Conservation (phyloP, 108 stramenopile species). For the Craspedostauros australis region DNA sequence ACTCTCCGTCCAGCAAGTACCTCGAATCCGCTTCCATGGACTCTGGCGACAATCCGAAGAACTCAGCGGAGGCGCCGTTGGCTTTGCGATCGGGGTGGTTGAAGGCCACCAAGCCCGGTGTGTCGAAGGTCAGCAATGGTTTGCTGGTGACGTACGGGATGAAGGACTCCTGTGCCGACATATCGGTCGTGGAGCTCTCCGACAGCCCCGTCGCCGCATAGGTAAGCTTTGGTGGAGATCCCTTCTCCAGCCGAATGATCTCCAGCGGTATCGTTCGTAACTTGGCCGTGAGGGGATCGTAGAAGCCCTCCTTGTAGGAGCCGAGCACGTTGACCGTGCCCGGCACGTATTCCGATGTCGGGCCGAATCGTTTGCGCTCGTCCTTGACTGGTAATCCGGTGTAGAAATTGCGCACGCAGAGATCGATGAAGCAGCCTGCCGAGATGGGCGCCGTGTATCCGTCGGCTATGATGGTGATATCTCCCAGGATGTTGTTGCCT, state of each 20-base stretch:
- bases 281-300: slow-evolving; percentile 78
- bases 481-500: slow-evolving; percentile 42
- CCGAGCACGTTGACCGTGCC: slow-evolving; percentile 56
- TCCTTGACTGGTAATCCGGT: slow-evolving; percentile 69
- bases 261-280: slow-evolving; percentile 76
- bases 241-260: slow-evolving; percentile 59
- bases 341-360: slow-evolving; percentile 18
- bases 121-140: slow-evolving; percentile 70
- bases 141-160: slow-evolving; percentile 28
- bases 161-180: slow-evolving; percentile 36
- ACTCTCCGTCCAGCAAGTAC: slow-evolving; percentile 58
- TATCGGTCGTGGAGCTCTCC: neutral
- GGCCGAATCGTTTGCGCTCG: slow-evolving; percentile 48
- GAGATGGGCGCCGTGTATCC: slow-evolving; percentile 82
- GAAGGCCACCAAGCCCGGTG: slow-evolving; percentile 67
- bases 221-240: slow-evolving; percentile 36
- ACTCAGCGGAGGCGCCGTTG: slow-evolving; percentile 78
- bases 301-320: slow-evolving; percentile 81
- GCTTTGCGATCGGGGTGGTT: slow-evolving; percentile 71
- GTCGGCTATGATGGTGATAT: slow-evolving; percentile 80
- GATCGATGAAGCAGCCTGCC: slow-evolving; percentile 72
- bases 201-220: slow-evolving; percentile 23
- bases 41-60: slow-evolving; percentile 69
- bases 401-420: slow-evolving; percentile 74
- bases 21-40: slow-evolving; percentile 37